Evolutionary conservation across 1,284 basidiomycete species (phyloP), one percentile per base, ranked within the genome.

Genomic region (Tranzscheliella williamsii): DNA sequence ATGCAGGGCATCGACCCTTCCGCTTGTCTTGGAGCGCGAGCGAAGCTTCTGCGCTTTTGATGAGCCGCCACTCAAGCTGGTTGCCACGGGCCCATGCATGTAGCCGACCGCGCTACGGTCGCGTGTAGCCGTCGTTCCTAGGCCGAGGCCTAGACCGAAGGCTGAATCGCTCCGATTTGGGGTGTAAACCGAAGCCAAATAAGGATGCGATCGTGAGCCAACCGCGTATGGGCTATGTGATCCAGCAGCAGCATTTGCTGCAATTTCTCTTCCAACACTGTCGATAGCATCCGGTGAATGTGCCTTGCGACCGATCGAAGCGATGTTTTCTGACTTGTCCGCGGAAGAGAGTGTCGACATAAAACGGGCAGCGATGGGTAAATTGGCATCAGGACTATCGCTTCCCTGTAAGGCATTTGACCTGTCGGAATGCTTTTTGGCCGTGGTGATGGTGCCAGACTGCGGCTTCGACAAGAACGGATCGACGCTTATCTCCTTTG

Each of bases 291-390:
- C 38, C n/a, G n/a, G n/a, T n/a, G n/a, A n/a, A n/a, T n/a, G n/a
- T n/a, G n/a, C n/a, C n/a, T n/a, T n/a, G 13, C 31, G 4, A 22
- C 22, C 36, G 31, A 16, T 23, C 20, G 35, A 37, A 24, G 35
- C 9, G 21, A 18, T 22, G 35, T 18, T 37, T 9, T 37, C 35
- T 11, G 9, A 7, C 5, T 12, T 33, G 2, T 8, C 12, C 9
- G 31, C 26, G 0, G 42, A 17, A 4, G 51, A 42, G 4, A 30
- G 30, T 20, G 30, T 39, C 4, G 61, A 55, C 67, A 71, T 65
- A 42, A 58, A 72, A 17, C 68, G 43, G 29, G 70, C 44, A 11
- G 70, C 70, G 33, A 72, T 72, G 4, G 70, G 70, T 0, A 72
- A 47, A 7, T 40, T 42, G 37, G 18, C 21, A 9, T 29, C 9